A percentile compares a stretch with the other conserved stretches of the same genome.
phyloP scores from a whole-genome alignment of 768 basidiomycete species.

The Piloderma croceum region DNA sequence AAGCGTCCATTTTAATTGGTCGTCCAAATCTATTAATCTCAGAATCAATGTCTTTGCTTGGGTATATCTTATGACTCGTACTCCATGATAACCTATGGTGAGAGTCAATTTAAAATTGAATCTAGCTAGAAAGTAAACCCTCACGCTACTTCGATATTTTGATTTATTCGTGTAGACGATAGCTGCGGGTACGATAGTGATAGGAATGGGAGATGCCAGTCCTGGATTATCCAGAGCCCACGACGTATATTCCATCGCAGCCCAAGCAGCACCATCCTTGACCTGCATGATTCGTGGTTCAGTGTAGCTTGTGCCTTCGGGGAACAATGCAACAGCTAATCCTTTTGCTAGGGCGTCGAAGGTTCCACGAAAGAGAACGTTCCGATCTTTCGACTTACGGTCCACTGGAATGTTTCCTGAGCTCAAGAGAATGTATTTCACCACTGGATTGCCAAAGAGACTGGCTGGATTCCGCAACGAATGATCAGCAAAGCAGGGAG shows the following conservation, averaged over 20 bases:
- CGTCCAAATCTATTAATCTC: conserved; percentile 70
- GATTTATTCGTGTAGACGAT: conserved; percentile 96
- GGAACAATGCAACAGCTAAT: conserved; percentile 86
- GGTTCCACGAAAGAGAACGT: conserved; percentile 81
- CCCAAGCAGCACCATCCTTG: conserved; percentile 93
- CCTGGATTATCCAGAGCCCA: conserved; percentile 61
- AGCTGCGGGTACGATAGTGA: conserved; percentile 73
- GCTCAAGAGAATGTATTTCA: conserved; percentile 69
- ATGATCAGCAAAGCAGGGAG: conserved; percentile 7
- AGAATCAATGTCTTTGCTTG: conserved; percentile 1
- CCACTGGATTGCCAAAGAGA: conserved; percentile 74
- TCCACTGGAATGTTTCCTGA: conserved; percentile 99
- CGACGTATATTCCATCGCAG: conserved; percentile 86
- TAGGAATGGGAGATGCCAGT: conserved; percentile 37
- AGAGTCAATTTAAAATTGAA: conserved; percentile 7
- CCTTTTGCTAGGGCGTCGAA: conserved; percentile 80
- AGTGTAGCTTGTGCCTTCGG: conserved; percentile 91
- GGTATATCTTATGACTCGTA: conserved; percentile 30
- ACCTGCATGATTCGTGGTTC: conserved; percentile 90
- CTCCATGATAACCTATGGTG: conserved; percentile 64
- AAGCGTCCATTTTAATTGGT: conserved; percentile 72
- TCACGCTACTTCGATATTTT: conserved; percentile 86
- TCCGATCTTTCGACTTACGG: conserved; percentile 88
- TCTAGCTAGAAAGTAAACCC: conserved; percentile 32
- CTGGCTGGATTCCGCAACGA: conserved; percentile 57